Evolutionary conservation across 441 rosid species (phyloP).

Genomic region (Biscutella auriculata): DNA sequence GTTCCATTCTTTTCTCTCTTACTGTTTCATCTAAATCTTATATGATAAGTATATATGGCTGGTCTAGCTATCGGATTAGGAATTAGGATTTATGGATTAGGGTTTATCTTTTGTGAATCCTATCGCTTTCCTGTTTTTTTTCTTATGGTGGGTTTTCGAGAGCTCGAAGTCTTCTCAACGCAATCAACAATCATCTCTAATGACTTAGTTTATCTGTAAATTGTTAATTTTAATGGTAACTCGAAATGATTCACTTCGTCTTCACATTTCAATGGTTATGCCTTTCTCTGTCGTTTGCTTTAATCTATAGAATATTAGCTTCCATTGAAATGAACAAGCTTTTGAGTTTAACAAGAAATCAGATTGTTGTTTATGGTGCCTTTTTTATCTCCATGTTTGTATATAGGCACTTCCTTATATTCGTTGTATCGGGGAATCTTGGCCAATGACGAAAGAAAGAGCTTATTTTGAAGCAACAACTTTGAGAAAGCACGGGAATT

Average conservation of each 20-base stretch:
- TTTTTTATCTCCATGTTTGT: not conserved
- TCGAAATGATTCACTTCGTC: not conserved
- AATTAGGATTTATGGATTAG: too few relatives aligned
- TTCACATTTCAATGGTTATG: not conserved
- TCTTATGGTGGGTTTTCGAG: too few relatives aligned
- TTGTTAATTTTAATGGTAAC: not conserved
- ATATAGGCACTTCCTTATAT: slow-evolving; percentile 77
- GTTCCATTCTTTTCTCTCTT: slow-evolving; percentile 18
- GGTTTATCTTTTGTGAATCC: slow-evolving; percentile 6
- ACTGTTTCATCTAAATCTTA: not conserved
- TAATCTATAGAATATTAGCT: not conserved
- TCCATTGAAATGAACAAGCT: not conserved
- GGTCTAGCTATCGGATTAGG: not conserved
- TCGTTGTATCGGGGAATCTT: slow-evolving; percentile 75
- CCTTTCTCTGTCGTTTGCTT: not conserved
- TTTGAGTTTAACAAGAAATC: not conserved
- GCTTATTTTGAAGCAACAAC: slow-evolving; percentile 66
- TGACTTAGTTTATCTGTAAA: not conserved
- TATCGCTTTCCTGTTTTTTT: not conserved
- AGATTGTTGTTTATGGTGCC: not conserved
- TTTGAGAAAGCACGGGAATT: slow-evolving; percentile 48
- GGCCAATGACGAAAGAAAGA: slow-evolving; percentile 90
- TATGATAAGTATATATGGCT: not conserved
- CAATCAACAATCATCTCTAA: not conserved
- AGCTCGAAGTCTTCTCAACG: too few relatives aligned